Conservation (phyloP, 1,284 basidiomycete species). For the Irpex sp. region DNA sequence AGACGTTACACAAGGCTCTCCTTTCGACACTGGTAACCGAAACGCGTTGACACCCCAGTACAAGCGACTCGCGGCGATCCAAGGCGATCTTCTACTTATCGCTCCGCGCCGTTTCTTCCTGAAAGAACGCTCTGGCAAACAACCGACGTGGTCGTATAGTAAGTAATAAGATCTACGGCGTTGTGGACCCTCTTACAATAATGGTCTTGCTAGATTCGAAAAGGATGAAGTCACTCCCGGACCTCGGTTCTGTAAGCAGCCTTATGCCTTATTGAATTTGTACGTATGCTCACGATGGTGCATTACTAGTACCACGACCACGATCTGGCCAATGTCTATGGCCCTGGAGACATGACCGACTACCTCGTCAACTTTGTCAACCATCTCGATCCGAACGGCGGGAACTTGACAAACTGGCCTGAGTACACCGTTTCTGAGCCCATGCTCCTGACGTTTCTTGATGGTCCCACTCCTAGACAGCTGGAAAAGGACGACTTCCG, state of each 20-base stretch:
- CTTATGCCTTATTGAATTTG: background rate
- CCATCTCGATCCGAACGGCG: constrained; percentile 22
- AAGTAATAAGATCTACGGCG: constrained; percentile 10
- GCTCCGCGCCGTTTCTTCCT: constrained; percentile 32
- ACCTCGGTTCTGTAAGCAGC: constrained; percentile 37
- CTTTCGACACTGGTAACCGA: constrained; percentile 40
- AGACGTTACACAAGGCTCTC: constrained; percentile 43
- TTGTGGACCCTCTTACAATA: background rate
- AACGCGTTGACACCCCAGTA: constrained; percentile 43
- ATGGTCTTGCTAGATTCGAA: constrained; percentile 31
- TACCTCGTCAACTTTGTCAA: constrained; percentile 23
- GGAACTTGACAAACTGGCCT: constrained; percentile 16
- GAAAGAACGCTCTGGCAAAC: constrained; percentile 33
- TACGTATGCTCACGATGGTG: background rate
- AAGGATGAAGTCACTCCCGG: constrained; percentile 35
- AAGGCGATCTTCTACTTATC: constrained; percentile 47
- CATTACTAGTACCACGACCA: constrained; percentile 18
- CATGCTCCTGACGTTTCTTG: constrained; percentile 19
- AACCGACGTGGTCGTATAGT: constrained; percentile 46
- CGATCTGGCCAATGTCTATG: constrained; percentile 20
- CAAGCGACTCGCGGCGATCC: constrained; percentile 45
- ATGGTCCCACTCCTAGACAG: constrained; percentile 17
- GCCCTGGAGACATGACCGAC: constrained; percentile 18
- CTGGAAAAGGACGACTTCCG: constrained; percentile 28
- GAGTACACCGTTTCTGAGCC: constrained; percentile 16